A percentile compares a stretch with the other conserved stretches of the same genome.
Conservation (phyloP, 805 yeast genomes). For the Debaryomyces hansenii region DNA sequence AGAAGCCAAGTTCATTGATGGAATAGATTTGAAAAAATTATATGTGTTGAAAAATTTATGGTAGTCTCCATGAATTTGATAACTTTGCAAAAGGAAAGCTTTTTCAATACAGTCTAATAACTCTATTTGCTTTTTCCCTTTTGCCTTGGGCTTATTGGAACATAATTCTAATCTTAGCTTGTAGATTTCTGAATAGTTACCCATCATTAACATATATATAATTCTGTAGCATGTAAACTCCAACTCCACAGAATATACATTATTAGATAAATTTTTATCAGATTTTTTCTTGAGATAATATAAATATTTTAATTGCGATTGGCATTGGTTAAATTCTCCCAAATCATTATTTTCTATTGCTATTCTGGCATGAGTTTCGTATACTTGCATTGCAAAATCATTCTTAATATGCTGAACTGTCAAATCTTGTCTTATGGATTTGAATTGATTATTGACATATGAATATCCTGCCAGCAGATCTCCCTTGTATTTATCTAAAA, state of each 20-base stretch:
- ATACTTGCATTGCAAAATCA: constrained; percentile 73
- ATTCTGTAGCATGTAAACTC: constrained; percentile 77
- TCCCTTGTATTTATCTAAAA: constrained; percentile 52
- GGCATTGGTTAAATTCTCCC: constrained; percentile 96
- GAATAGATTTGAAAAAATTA: constrained; percentile 7
- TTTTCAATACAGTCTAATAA: constrained; percentile 15
- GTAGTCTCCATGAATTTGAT: constrained; percentile 38
- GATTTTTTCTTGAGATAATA: constrained; percentile 45
- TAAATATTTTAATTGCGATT: constrained; percentile 68
- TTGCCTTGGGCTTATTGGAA: neutral
- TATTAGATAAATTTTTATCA: constrained; percentile 21
- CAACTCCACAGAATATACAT: constrained; percentile 27
- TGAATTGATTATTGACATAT: constrained; percentile 85
- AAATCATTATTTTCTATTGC: constrained; percentile 81
- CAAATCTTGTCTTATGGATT: constrained; percentile 88
- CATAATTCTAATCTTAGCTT: constrained; percentile 29
- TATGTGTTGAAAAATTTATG: constrained; percentile 47
- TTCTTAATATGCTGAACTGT: constrained; percentile 86
- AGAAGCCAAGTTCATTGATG: constrained; percentile 18
- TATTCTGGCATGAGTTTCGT: constrained; percentile 83
- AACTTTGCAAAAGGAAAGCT: constrained; percentile 5
- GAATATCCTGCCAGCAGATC: constrained; percentile 52
- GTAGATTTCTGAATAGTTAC: constrained; percentile 57
- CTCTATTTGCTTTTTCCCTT: constrained; percentile 1
- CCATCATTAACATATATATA: constrained; percentile 73